A percentile compares a stretch with the other conserved stretches of the same genome.
These are phyloP conservation scores for Pseudonectria buxi DNA, from an alignment of 2,329 filamentous ascomycete species.

Conservation along the genomic window DNA sequence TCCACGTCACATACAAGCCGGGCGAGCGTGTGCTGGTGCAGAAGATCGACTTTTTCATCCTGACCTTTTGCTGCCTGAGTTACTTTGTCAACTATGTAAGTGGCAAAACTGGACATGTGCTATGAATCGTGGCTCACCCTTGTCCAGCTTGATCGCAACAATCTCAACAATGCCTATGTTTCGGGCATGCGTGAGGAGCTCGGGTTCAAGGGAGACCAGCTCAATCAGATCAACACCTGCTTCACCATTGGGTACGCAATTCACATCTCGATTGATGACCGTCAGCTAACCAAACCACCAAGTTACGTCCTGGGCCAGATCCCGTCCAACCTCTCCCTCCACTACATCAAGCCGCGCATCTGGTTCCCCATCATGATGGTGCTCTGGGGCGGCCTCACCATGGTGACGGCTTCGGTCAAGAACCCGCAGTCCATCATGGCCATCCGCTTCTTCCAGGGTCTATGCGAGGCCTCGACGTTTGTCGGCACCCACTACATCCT, in stretches of 20 bases:
- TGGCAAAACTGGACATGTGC: too few relatives aligned
- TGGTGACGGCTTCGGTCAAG: constrained; percentile 40
- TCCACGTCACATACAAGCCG: constrained; percentile 28
- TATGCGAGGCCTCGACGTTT: constrained; percentile 33
- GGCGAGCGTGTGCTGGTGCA: constrained; percentile 41
- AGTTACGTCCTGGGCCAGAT: constrained; percentile 50
- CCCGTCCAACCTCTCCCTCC: constrained; percentile 54
- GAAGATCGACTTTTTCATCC: constrained; percentile 59
- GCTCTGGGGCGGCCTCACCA: constrained; percentile 57
- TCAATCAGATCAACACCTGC: constrained; percentile 31
- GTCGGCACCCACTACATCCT: constrained; percentile 37
- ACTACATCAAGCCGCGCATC: constrained; percentile 55
- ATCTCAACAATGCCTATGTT: constrained; percentile 34
- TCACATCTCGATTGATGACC: background rate
- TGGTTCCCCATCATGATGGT: constrained; percentile 60
- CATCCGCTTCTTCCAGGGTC: constrained; percentile 33
- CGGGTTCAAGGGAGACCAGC: constrained; percentile 38
- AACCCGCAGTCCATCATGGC: constrained; percentile 31
- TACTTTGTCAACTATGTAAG: constrained; percentile 49
- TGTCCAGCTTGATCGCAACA: constrained; percentile 30
- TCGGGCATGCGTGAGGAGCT: constrained; percentile 42
- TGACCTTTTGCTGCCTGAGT: constrained; percentile 56
- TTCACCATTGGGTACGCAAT: constrained; percentile 29
- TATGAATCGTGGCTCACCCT: too few relatives aligned
- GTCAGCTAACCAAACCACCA: too few relatives aligned